Evolutionary conservation across 169 alveolate genomes (phyloP).

Genomic region (Eimeria necatrix): DNA sequence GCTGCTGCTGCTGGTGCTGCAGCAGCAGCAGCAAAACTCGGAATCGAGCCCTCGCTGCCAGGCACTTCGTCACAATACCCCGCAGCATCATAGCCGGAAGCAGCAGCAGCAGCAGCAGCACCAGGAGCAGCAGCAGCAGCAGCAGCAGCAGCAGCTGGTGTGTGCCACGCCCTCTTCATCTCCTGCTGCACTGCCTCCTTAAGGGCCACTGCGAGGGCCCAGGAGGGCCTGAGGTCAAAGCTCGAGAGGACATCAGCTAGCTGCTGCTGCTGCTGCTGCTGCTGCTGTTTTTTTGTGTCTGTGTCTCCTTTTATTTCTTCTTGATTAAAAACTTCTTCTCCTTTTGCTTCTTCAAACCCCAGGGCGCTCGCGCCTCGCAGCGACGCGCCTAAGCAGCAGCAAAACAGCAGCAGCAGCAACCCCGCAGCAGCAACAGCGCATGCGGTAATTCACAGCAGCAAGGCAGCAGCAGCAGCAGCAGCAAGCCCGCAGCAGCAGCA

Average conservation of each 20-base stretch:
- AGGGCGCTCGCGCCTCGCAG: not conserved
- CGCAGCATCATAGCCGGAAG: not conserved
- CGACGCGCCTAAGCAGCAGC: not conserved
- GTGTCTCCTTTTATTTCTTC: not conserved
- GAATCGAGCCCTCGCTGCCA: too few species aligned
- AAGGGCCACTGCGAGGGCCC: conserved; percentile 75
- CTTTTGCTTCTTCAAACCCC: not conserved
- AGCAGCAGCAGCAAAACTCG: not conserved
- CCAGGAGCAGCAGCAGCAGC: not conserved
- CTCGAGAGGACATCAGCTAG: conserved; percentile 4
- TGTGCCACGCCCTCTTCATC: conserved; percentile 59
- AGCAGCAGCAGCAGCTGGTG: not conserved
- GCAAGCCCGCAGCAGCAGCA: too few species aligned
- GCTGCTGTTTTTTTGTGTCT: not conserved
- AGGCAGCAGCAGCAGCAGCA: not conserved
- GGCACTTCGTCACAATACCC: too few species aligned
- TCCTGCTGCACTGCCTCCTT: conserved; percentile 63
- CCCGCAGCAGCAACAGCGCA: not conserved
- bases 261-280: not conserved
- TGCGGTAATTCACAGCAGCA: not conserved
- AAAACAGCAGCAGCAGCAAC: not conserved
- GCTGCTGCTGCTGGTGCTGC: not conserved
- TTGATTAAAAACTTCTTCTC: too few species aligned
- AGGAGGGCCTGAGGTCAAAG: conserved; percentile 68
- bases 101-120: conserved; percentile 32